phyloP scores from a whole-genome alignment of 495 filamentous ascomycete genomes.

The Thermochaetoides thermophila region DNA sequence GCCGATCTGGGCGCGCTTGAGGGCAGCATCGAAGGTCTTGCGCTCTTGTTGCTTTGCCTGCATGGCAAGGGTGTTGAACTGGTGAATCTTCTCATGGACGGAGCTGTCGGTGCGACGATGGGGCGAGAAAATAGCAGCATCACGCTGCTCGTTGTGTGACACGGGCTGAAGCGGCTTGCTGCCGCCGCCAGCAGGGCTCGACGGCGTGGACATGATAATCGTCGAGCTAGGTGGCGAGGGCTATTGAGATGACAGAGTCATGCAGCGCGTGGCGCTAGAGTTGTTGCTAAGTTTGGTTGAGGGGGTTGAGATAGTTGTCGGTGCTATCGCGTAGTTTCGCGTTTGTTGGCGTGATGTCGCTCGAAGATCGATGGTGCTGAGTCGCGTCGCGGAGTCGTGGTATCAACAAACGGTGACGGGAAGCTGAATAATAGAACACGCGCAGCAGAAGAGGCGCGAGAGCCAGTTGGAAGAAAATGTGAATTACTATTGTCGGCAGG shows the following conservation, averaged over 20 bases:
- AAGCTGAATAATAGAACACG: no score
- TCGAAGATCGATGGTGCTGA: no score
- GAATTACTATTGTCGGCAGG: no score
- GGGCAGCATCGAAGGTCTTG: slow-evolving; percentile 51
- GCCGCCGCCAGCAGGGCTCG: slow-evolving; percentile 17
- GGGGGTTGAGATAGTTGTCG: no score
- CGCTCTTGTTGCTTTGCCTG: slow-evolving; percentile 45
- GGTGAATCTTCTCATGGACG: slow-evolving; percentile 74
- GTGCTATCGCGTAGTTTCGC: no score
- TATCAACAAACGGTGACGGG: no score
- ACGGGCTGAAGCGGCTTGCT: slow-evolving; percentile 46
- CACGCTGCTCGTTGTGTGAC: slow-evolving; percentile 60
- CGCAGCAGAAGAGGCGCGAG: no score
- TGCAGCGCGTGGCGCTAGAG: no score
- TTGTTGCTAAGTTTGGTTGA: no score
- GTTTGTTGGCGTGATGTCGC: no score
- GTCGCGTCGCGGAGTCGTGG: no score
- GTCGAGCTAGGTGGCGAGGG: slow-evolving; percentile 4
- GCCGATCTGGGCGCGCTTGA: slow-evolving; percentile 68
- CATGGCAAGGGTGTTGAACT: slow-evolving; percentile 58
- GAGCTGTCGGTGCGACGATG: slow-evolving; percentile 45
- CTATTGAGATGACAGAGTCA: slow-evolving; percentile 7
- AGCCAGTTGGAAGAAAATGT: no score
- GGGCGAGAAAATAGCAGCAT: slow-evolving; percentile 13
- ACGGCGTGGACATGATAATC: slow-evolving; percentile 9